These are phyloP conservation scores for Candida schatavii DNA, from an alignment of 805 yeast species.

Conservation along the genomic window DNA sequence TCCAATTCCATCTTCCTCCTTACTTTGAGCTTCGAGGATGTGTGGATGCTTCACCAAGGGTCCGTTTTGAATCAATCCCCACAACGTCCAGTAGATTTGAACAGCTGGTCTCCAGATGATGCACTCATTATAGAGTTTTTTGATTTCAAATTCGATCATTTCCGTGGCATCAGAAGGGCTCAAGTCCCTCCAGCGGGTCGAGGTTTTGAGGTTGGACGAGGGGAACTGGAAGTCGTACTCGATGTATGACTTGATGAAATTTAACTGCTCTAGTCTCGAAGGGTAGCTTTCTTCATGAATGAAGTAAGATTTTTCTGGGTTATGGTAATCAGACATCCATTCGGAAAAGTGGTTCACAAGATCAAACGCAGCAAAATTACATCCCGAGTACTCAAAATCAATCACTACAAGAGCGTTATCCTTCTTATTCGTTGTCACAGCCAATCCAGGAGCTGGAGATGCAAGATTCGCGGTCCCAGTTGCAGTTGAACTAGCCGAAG, in stretches of 20 bases:
- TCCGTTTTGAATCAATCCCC: conserved; percentile 87
- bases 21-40: conserved; percentile 10
- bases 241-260: conserved; percentile 75
- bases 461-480: not conserved
- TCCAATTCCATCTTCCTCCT: conserved; percentile 36
- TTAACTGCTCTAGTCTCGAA: conserved; percentile 59
- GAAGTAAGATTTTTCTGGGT: conserved; percentile 48
- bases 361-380: conserved; percentile 86
- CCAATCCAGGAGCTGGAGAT: conserved; percentile 5
- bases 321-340: conserved; percentile 95
- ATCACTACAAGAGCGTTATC: conserved; percentile 75
- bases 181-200: conserved; percentile 3
- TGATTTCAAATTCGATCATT: conserved; percentile 42
- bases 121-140: conserved; percentile 59
- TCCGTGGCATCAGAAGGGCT: conserved; percentile 16
- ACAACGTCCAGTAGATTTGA: conserved; percentile 77
- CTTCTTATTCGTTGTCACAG: conserved; percentile 26
- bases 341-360: conserved; percentile 91
- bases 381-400: conserved; percentile 94
- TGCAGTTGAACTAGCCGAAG: conserved; percentile 2
- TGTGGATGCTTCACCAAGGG: conserved; percentile 19
- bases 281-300: conserved; percentile 66
- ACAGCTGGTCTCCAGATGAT: conserved; percentile 79
- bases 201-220: conserved; percentile 26
- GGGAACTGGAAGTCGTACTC: conserved; percentile 50